phyloP scores from a whole-genome alignment of 495 filamentous ascomycete genomes.

The Penicillium nucicola region DNA sequence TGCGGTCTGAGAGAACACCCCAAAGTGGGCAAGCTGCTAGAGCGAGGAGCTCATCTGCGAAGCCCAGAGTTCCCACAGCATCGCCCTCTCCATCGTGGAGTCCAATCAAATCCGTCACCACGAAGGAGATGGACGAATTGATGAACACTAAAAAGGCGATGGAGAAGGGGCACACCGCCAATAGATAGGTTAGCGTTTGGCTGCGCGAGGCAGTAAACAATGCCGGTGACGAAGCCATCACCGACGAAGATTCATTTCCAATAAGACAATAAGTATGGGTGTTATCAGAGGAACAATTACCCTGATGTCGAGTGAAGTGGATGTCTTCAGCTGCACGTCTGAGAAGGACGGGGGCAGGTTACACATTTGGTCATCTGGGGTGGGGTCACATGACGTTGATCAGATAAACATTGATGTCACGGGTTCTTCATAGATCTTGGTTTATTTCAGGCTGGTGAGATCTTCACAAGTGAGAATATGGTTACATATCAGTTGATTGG shows the following conservation, averaged over 20 bases:
- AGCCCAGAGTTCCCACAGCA: constrained; percentile 89
- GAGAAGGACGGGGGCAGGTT: neutral
- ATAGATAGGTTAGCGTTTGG: constrained; percentile 81
- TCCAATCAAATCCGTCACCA: constrained; percentile 86
- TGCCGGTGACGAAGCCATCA: constrained; percentile 34
- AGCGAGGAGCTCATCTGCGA: constrained; percentile 91
- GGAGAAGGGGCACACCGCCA: constrained; percentile 88
- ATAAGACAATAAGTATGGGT: neutral
- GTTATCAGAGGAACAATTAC: neutral
- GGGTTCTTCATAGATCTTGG: neutral
- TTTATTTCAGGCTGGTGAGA: neutral
- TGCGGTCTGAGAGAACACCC: constrained; percentile 85
- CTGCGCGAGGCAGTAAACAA: constrained; percentile 62
- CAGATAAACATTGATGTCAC: constrained; percentile 21
- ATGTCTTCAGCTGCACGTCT: neutral
- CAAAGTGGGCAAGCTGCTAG: constrained; percentile 87
- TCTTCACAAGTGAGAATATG: no score
- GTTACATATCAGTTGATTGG: no score
- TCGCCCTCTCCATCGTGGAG: constrained; percentile 74
- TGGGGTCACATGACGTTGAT: constrained; percentile 22
- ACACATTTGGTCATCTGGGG: neutral
- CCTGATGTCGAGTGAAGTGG: neutral
- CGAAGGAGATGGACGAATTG: constrained; percentile 89
- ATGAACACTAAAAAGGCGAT: constrained; percentile 98
- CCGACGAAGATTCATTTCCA: constrained; percentile 14